A percentile compares a stretch with the other conserved stretches of the same genome.
Evolutionary conservation across 1,284 basidiomycete species (phyloP).

Genomic region (Macrocystidia cucumis): DNA sequence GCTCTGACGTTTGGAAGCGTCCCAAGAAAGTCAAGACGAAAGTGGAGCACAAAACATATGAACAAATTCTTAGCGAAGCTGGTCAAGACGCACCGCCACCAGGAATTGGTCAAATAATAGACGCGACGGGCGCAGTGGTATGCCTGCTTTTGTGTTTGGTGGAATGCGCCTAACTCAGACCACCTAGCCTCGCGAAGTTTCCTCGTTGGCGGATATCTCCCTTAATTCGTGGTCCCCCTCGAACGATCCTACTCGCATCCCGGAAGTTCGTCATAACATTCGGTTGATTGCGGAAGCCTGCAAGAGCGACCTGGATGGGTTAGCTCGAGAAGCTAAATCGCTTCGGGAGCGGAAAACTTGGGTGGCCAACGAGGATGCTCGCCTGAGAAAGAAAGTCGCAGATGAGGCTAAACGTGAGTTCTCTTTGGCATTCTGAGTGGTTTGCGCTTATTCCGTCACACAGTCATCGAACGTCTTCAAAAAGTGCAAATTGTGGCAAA

Average conservation of each 20-base stretch:
- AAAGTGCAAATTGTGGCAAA: slow-evolving; percentile 67
- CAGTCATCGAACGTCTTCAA: slow-evolving; percentile 74
- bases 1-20: slow-evolving; percentile 72
- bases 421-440: slow-evolving; percentile 2
- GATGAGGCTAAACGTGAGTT: slow-evolving; percentile 69
- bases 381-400: slow-evolving; percentile 59
- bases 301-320: slow-evolving; percentile 76
- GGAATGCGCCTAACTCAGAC: slow-evolving; percentile 4
- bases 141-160: slow-evolving; percentile 17
- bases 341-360: slow-evolving; percentile 76
- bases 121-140: slow-evolving; percentile 90
- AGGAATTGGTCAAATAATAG: slow-evolving; percentile 81
- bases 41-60: slow-evolving; percentile 91
- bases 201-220: slow-evolving; percentile 75
- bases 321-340: slow-evolving; percentile 84
- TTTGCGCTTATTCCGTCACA: slow-evolving; percentile 5
- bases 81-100: slow-evolving; percentile 48
- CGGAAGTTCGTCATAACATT: slow-evolving; percentile 94
- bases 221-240: slow-evolving; percentile 80
- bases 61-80: slow-evolving; percentile 85
- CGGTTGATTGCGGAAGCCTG: slow-evolving; percentile 79
- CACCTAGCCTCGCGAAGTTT: slow-evolving; percentile 69
- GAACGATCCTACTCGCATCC: slow-evolving; percentile 78
- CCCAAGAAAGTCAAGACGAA: slow-evolving; percentile 80
- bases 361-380: slow-evolving; percentile 63